Evolutionary conservation across 345 rosid species (phyloP).

Genomic region (Mangifera indica): DNA sequence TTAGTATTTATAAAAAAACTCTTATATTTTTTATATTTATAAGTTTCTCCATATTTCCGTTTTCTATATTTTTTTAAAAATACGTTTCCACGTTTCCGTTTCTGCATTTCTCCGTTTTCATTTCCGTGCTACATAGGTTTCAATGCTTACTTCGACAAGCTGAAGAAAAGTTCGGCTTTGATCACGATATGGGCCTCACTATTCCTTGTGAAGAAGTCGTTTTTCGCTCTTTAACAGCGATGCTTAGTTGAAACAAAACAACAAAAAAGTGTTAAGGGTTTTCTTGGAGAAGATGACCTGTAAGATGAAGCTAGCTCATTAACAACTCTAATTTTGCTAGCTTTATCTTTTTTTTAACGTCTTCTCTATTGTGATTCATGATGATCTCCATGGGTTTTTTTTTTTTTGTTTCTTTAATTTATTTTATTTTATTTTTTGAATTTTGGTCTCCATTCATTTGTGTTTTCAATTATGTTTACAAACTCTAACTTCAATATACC

Average conservation of each 20-base stretch:
- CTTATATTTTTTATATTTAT: too few relatives aligned
- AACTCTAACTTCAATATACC: slow-evolving; percentile 36
- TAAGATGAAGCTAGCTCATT: slow-evolving; percentile 35
- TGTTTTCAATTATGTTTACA: slow-evolving; percentile 36
- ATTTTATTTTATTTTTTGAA: too few relatives aligned
- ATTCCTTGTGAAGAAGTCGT: slow-evolving; percentile 94
- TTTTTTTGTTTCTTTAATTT: neutral
- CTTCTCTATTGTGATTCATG: slow-evolving; percentile 26
- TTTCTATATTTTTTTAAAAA: too few relatives aligned
- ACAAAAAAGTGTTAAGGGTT: neutral
- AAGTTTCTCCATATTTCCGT: too few relatives aligned
- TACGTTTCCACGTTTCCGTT: too few relatives aligned
- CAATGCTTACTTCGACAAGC: slow-evolving; percentile 73
- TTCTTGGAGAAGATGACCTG: slow-evolving; percentile 37
- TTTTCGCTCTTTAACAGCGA: slow-evolving; percentile 79
- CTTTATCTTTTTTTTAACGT: slow-evolving; percentile 41
- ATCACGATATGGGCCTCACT: slow-evolving; percentile 88
- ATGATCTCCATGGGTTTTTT: neutral
- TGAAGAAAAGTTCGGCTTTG: slow-evolving; percentile 95
- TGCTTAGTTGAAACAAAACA: slow-evolving; percentile 49
- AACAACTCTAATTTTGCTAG: neutral
- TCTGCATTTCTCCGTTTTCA: too few relatives aligned
- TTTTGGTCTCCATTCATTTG: slow-evolving; percentile 24
- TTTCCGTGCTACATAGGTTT: too few relatives aligned
- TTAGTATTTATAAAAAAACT: too few relatives aligned